Conservation (phyloP, 1,284 basidiomycete species). For the Porodaedalea pini region DNA sequence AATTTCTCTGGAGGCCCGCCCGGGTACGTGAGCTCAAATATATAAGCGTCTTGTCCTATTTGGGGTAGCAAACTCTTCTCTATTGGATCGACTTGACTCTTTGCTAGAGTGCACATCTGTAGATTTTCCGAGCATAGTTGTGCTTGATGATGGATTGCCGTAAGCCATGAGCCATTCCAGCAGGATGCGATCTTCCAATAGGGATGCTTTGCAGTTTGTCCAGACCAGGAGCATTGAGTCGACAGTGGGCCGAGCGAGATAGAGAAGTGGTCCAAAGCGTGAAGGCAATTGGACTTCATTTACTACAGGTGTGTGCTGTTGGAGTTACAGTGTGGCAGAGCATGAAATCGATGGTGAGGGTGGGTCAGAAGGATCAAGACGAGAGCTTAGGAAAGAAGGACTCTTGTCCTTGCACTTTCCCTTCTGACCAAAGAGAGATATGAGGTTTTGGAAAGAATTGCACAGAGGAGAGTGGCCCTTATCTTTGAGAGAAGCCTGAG, state of each 20-base stretch:
- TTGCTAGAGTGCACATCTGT: conserved; percentile 56
- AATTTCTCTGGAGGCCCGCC: conserved; percentile 52
- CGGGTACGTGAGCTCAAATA: conserved; percentile 63
- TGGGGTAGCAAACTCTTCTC: conserved; percentile 41
- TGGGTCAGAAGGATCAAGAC: not conserved
- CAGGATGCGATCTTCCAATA: conserved; percentile 46
- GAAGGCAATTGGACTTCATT: conserved; percentile 18
- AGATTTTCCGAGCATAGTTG: conserved; percentile 49
- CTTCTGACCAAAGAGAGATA: conserved; percentile 59
- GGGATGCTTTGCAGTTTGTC: conserved; percentile 48
- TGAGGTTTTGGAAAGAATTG: conserved; percentile 60
- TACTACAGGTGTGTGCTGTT: not conserved
- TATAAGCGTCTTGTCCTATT: conserved; percentile 36
- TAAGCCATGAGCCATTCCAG: conserved; percentile 45
- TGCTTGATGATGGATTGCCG: conserved; percentile 42
- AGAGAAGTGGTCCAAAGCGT: conserved; percentile 43
- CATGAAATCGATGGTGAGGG: not conserved
- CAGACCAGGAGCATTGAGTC: conserved; percentile 42
- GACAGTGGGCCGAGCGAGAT: conserved; percentile 40
- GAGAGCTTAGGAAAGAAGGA: conserved; percentile 5
- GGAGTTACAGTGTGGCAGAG: not conserved
- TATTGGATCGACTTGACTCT: conserved; percentile 39
- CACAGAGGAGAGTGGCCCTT: conserved; percentile 50
- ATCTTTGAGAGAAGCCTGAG: conserved; percentile 19
- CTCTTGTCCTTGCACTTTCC: conserved; percentile 36